These are phyloP conservation scores for Cladosporium sp. DNA, from an alignment of 2,329 filamentous ascomycete species.

Conservation along the genomic window DNA sequence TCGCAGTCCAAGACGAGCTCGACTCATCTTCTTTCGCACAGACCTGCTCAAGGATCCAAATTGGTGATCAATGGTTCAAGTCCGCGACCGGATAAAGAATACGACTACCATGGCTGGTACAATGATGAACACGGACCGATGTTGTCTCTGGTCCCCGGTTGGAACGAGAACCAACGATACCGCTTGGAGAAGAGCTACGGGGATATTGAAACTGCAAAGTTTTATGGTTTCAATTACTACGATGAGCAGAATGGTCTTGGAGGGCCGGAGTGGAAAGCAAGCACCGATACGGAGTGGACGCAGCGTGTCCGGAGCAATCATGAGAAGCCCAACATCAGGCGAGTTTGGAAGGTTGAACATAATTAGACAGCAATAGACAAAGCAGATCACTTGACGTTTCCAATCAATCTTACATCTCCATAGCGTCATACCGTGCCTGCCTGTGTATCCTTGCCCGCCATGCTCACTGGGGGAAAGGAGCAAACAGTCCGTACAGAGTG, in stretches of 20 bases:
- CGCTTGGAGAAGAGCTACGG: background rate
- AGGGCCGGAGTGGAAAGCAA: conserved; percentile 6
- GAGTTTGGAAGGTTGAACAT: background rate
- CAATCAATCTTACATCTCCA: background rate
- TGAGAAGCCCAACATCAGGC: conserved; percentile 10
- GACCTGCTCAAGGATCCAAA: background rate
- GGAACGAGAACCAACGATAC: conserved; percentile 2
- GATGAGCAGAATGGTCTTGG: background rate
- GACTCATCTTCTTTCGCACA: background rate
- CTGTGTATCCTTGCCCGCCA: background rate
- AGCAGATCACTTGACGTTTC: background rate
- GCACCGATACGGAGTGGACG: conserved; percentile 1
- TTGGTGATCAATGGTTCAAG: conserved; percentile 5
- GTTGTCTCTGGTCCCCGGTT: background rate
- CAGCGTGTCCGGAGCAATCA: background rate
- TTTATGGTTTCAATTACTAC: conserved; percentile 9
- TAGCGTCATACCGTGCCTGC: background rate
- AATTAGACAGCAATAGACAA: background rate
- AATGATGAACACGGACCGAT: background rate
- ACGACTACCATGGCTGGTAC: conserved; percentile 10
- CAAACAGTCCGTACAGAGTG: conserved; percentile 5
- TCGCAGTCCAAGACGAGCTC: background rate
- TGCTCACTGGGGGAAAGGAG: background rate
- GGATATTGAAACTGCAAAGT: background rate
- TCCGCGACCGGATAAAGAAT: background rate